phyloP scores from a whole-genome alignment of 2,329 filamentous ascomycete species.

The Cladosporium colombiae region DNA sequence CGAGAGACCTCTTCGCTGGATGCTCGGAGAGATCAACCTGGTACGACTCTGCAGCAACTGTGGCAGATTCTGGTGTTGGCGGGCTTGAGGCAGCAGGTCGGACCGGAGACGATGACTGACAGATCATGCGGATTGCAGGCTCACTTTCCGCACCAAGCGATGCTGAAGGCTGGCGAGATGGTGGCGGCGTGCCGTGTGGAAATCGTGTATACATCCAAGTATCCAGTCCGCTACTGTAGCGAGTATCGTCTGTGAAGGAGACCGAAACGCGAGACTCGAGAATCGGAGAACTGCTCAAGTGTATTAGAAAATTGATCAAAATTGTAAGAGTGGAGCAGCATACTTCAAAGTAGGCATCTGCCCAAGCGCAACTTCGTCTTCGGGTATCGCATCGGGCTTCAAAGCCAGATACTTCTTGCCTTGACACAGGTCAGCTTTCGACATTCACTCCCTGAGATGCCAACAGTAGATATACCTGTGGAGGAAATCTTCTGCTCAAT shows the following conservation, averaged over 20 bases:
- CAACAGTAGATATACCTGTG: constrained; percentile 30
- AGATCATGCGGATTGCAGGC: constrained; percentile 14
- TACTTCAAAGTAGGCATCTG: constrained; percentile 5
- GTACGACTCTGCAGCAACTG: constrained; percentile 33
- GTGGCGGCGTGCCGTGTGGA: constrained; percentile 16
- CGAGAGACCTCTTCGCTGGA: constrained; percentile 28
- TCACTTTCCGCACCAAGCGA: constrained; percentile 18
- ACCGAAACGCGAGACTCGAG: constrained; percentile 38
- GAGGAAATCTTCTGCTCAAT: constrained; percentile 39
- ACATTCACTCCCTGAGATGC: background rate
- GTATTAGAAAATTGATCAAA: background rate
- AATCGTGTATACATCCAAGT: constrained; percentile 32
- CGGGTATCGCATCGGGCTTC: constrained; percentile 21
- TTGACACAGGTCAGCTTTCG: constrained; percentile 22
- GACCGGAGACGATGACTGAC: constrained; percentile 30
- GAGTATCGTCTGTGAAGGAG: constrained; percentile 35
- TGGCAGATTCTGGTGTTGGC: constrained; percentile 34
- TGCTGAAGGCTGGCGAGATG: constrained; percentile 20
- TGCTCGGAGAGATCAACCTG: constrained; percentile 27
- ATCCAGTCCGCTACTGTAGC: constrained; percentile 28
- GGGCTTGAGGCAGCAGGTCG: constrained; percentile 36
- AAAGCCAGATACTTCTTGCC: constrained; percentile 34
- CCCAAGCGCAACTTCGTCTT: background rate
- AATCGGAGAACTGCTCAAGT: constrained; percentile 23
- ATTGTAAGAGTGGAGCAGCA: no score